These are phyloP conservation scores for Diacronema lutheri DNA, from an alignment of 78 protist genomes.

Conservation along the genomic window DNA sequence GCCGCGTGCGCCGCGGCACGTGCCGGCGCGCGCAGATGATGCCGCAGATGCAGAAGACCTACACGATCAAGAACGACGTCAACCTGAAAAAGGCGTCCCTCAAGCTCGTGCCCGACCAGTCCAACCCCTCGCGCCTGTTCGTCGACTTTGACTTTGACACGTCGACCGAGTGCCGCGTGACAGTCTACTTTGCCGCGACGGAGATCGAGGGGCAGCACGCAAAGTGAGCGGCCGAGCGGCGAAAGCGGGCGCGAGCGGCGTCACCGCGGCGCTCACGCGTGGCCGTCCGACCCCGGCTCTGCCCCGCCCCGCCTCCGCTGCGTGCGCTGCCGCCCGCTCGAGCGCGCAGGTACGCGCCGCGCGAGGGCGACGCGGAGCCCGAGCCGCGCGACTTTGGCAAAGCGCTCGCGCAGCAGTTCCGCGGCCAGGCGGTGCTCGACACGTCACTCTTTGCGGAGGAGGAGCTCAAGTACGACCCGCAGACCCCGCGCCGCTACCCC, in stretches of 20 bases:
- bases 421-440: background rate
- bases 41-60: slow-evolving; percentile 25
- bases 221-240: background rate
- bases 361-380: background rate
- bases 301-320: too few relatives aligned
- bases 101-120: background rate
- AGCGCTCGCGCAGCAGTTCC: slow-evolving; percentile 17
- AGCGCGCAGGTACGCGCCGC: background rate
- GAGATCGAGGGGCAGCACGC: background rate
- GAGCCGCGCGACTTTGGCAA: background rate
- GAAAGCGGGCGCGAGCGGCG: background rate
- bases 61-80: slow-evolving; percentile 42
- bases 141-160: slow-evolving; percentile 37
- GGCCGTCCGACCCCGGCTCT: background rate
- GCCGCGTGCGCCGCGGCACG: too few relatives aligned
- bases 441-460: background rate
- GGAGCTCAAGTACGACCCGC: background rate
- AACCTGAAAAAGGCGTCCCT: slow-evolving; percentile 36
- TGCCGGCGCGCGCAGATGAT: too few relatives aligned
- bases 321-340: too few relatives aligned
- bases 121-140: background rate
- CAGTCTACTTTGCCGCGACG: background rate
- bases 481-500: background rate
- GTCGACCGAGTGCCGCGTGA: background rate
- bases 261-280: background rate